Conservation (phyloP, 305 asterid genomes). For the Ajuga reptans region DNA sequence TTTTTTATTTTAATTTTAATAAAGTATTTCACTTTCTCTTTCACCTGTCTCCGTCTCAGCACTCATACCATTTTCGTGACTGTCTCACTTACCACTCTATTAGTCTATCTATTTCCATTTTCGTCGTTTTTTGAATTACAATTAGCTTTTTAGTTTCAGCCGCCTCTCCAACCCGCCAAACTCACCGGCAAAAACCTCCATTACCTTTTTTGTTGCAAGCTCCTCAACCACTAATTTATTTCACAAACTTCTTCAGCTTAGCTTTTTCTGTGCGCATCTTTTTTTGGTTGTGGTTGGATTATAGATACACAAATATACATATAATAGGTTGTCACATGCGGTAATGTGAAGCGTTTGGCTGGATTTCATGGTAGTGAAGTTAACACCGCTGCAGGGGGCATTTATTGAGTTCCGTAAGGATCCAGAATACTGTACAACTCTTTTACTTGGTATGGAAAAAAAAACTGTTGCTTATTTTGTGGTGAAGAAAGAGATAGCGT, state of each 20-base stretch:
- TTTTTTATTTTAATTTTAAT: neutral
- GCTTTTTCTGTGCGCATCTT: neutral
- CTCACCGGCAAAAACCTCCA: constrained; percentile 14
- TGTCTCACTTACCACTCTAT: constrained; percentile 30
- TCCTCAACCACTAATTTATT: constrained; percentile 26
- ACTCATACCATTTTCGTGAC: constrained; percentile 61
- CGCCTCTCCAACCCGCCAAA: constrained; percentile 31
- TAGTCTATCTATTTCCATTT: constrained; percentile 3
- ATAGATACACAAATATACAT: neutral
- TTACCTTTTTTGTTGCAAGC: neutral
- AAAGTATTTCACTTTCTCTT: constrained; percentile 6
- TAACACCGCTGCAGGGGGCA: constrained; percentile 15
- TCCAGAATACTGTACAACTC: constrained; percentile 13
- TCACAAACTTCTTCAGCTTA: neutral
- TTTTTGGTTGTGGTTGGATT: neutral
- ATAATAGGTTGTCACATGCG: constrained; percentile 14
- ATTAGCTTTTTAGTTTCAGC: constrained; percentile 8
- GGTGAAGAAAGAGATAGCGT: constrained; percentile 15
- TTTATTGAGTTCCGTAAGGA: constrained; percentile 19
- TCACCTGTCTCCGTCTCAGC: constrained; percentile 33
- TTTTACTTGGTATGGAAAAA: neutral
- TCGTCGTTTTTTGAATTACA: neutral
- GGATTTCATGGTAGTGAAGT: constrained; percentile 10
- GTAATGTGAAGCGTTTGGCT: constrained; percentile 18
- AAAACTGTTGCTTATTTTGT: neutral